Conservation (phyloP, 768 basidiomycete species). For the Leccinum ochraceum region DNA sequence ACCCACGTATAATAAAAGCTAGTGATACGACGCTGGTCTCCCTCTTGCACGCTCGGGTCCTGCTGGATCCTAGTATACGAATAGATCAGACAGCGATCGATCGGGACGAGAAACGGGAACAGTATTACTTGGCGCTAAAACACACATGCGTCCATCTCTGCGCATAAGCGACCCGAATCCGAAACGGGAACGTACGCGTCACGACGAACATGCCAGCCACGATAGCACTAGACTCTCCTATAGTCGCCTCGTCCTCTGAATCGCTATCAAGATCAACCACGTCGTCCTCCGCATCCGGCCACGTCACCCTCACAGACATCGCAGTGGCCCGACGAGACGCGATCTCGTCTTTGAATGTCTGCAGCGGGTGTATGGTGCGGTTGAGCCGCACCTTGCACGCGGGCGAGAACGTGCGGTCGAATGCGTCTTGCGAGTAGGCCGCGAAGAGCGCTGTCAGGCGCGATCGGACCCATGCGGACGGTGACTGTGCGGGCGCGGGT, state of each 20-base stretch:
- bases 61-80: constrained; percentile 26
- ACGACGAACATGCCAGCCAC: constrained; percentile 43
- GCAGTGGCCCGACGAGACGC: constrained; percentile 19
- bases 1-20: constrained; percentile 38
- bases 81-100: neutral
- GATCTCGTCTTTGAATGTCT: constrained; percentile 33
- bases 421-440: constrained; percentile 16
- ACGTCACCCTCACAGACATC: constrained; percentile 30
- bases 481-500: neutral
- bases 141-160: constrained; percentile 33
- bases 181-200: constrained; percentile 41
- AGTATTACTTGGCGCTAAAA: constrained; percentile 43
- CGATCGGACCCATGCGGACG: constrained; percentile 32
- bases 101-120: too few relatives aligned
- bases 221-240: constrained; percentile 21
- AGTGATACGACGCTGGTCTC: constrained; percentile 31
- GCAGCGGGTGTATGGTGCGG: constrained; percentile 24
- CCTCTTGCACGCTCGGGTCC: constrained; percentile 16
- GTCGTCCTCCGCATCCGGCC: constrained; percentile 29
- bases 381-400: constrained; percentile 36
- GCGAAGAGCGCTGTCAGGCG: constrained; percentile 33
- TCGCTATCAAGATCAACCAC: too few relatives aligned
- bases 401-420: constrained; percentile 36
- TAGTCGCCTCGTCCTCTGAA: too few relatives aligned
- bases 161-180: constrained; percentile 41